Evolutionary conservation across 2,329 filamentous ascomycete genomes (phyloP).

Genomic region (Metarhizium robertsii): DNA sequence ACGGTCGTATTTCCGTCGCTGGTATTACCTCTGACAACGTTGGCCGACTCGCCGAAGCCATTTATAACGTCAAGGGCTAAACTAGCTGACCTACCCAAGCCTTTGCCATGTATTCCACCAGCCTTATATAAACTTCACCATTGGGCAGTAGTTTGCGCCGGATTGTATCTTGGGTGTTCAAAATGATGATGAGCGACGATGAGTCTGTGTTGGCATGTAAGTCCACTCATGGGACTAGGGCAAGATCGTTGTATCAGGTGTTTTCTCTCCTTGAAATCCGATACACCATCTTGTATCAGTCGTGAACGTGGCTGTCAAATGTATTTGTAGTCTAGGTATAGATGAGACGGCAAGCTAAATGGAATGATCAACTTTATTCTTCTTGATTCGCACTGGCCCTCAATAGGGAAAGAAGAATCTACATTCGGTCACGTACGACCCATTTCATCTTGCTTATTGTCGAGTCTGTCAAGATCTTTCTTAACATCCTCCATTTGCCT

Average conservation of each 20-base stretch:
- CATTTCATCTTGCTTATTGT: not conserved
- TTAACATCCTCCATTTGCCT: constrained; percentile 39
- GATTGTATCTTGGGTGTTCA: not conserved
- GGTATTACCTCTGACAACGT: constrained; percentile 77
- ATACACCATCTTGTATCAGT: not conserved
- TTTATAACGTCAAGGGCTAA: constrained; percentile 73
- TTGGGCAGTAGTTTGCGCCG: not conserved
- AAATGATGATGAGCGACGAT: not conserved
- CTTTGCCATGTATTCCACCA: not conserved
- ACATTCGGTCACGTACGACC: not conserved
- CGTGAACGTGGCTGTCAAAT: not conserved
- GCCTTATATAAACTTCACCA: not conserved
- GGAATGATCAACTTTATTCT: not conserved
- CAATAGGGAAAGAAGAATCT: not conserved
- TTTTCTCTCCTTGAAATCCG: not conserved
- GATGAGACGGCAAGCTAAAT: not conserved
- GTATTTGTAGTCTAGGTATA: not conserved
- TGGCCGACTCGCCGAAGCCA: constrained; percentile 70
- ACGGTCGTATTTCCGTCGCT: constrained; percentile 77
- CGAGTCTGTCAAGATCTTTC: constrained; percentile 32
- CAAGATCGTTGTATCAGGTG: not conserved
- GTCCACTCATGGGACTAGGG: not conserved
- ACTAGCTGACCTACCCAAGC: not conserved
- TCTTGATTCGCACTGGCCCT: not conserved
- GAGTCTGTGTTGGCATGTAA: not conserved